Conservation (phyloP, 768 basidiomycete species). For the Agrocybe pediades region DNA sequence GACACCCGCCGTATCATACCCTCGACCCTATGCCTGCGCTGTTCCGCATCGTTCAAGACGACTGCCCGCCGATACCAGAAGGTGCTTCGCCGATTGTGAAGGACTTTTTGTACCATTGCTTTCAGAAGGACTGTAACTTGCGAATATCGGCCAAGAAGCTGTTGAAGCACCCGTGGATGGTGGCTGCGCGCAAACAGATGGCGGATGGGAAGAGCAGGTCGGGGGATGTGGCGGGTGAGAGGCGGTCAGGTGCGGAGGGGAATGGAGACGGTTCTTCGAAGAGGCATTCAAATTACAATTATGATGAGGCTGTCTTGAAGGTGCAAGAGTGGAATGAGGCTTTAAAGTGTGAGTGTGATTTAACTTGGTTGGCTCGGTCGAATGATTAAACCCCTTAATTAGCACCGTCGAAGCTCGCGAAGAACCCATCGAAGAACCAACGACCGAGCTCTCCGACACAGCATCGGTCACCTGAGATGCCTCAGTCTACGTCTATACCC, state of each 20-base stretch:
- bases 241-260: conserved; percentile 36
- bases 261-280: conserved; percentile 36
- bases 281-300: conserved; percentile 80
- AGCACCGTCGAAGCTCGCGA: conserved; percentile 79
- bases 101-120: conserved; percentile 96
- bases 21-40: conserved; percentile 98
- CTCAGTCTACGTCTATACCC: conserved; percentile 29
- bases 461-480: conserved; percentile 37
- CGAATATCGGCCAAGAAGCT: conserved; percentile 94
- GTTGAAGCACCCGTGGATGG: conserved; percentile 95
- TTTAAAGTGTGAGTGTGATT: conserved; percentile 66
- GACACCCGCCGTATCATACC: conserved; percentile 94
- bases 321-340: conserved; percentile 99
- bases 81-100: conserved; percentile 94
- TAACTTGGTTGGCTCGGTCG: not conserved
- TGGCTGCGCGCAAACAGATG: conserved; percentile 78
- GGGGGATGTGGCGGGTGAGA: conserved; percentile 34
- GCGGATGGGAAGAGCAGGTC: conserved; percentile 34
- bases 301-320: conserved; percentile 90
- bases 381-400: conserved; percentile 5
- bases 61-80: conserved; percentile 95
- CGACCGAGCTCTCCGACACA: conserved; percentile 48
- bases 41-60: conserved; percentile 98
- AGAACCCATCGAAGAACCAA: conserved; percentile 55
- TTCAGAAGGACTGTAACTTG: conserved; percentile 96